These are phyloP conservation scores for Myriosclerotinia duriaeana DNA, from an alignment of 2,329 filamentous ascomycete species.

Conservation along the genomic window DNA sequence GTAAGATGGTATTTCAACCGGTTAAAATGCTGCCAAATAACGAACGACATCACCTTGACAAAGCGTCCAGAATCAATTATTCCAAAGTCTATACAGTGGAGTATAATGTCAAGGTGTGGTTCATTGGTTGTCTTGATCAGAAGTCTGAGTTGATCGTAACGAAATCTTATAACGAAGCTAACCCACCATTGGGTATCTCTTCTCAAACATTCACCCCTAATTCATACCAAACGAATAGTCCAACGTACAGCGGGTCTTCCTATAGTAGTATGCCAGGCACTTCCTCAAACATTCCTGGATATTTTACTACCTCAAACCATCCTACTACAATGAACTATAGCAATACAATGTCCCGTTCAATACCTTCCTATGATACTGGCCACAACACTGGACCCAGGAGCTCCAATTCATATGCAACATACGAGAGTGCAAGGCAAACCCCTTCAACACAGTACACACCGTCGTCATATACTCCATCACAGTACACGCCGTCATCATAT, in stretches of 20 bases:
- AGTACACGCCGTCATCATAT: not conserved
- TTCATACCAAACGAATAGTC: not conserved
- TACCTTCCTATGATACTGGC: not conserved
- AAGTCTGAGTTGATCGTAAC: not conserved
- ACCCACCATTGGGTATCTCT: not conserved
- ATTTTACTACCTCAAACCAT: not conserved
- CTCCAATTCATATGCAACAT: not conserved
- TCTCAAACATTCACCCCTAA: not conserved
- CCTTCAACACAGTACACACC: not conserved
- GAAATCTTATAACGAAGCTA: not conserved
- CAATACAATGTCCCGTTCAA: not conserved
- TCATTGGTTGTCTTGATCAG: constrained; percentile 29
- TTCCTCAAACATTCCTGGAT: not conserved
- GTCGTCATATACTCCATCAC: not conserved
- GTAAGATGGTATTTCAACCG: constrained; percentile 11
- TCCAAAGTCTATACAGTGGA: constrained; percentile 39
- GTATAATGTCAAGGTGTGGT: constrained; percentile 34
- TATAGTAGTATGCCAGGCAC: not conserved
- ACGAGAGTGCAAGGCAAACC: not conserved
- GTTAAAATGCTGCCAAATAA: constrained; percentile 22
- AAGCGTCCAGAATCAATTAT: constrained; percentile 35
- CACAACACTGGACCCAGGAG: not conserved
- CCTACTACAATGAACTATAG: not conserved
- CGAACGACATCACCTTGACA: constrained; percentile 23
- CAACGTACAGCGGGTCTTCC: not conserved